A percentile compares a stretch with the other conserved stretches of the same genome.
These are phyloP conservation scores for Nitzschia sp. DNA, from an alignment of 108 stramenopile genomes.

Conservation along the genomic window DNA sequence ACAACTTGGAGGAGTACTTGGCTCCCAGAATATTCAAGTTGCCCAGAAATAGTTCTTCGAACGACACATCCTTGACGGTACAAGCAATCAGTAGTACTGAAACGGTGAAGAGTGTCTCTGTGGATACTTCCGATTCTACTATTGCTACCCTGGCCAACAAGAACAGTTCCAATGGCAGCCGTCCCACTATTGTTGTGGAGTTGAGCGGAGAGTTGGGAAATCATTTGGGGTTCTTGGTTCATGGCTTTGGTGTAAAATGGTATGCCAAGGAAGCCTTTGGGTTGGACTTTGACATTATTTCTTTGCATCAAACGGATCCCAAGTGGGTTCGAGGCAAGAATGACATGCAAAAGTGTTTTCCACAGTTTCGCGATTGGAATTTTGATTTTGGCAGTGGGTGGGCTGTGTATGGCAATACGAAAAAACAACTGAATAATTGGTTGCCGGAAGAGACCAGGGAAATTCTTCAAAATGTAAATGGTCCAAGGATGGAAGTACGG, in stretches of 20 bases:
- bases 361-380: conserved; percentile 19
- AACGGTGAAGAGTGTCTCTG: no score
- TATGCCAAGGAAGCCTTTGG: conserved; percentile 24
- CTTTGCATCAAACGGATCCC: conserved; percentile 18
- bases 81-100: no score
- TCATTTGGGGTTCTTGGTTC: conserved; percentile 28
- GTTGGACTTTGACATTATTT: conserved; percentile 10
- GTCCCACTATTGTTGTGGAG: conserved; percentile 24
- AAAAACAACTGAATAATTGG: conserved; percentile 15
- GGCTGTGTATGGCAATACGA: conserved; percentile 24
- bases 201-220: conserved; percentile 58
- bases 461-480: background rate
- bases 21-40: no score
- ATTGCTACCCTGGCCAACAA: no score
- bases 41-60: no score
- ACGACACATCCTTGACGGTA: no score
- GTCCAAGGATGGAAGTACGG: conserved; percentile 8
- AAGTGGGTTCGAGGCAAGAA: conserved; percentile 28
- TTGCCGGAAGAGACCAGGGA: background rate
- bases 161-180: no score
- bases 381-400: conserved; percentile 10
- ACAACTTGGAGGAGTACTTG: no score
- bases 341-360: conserved; percentile 36
- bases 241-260: conserved; percentile 24
- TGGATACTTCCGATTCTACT: no score